phyloP scores from a whole-genome alignment of 805 yeast genomes.

The Candida awuae region DNA sequence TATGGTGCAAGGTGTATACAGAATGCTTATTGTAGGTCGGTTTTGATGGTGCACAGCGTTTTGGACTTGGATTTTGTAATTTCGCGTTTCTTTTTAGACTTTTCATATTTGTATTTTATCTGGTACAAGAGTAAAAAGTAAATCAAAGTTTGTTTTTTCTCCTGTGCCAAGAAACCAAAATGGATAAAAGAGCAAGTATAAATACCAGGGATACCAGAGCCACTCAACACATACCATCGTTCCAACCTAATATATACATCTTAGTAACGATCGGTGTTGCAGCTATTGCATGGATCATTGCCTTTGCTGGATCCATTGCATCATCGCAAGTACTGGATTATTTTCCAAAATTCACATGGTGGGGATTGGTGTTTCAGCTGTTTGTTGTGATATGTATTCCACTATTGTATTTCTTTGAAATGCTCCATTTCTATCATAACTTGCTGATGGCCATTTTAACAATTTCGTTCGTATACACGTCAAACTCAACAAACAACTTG shows the following conservation, averaged over 20 bases:
- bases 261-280: constrained; percentile 7
- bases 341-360: constrained; percentile 89
- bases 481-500: constrained; percentile 74
- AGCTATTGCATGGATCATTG: constrained; percentile 74
- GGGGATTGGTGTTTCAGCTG: constrained; percentile 85
- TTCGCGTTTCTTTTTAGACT: too few species aligned
- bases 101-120: too few species aligned
- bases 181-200: too few species aligned
- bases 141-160: too few species aligned
- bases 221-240: too few species aligned
- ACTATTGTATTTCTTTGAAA: constrained; percentile 48
- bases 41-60: too few species aligned
- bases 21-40: too few species aligned
- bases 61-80: too few species aligned
- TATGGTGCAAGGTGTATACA: too few species aligned
- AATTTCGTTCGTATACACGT: constrained; percentile 73
- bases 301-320: constrained; percentile 79
- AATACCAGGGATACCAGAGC: too few species aligned
- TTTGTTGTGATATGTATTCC: constrained; percentile 46
- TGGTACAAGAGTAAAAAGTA: too few species aligned
- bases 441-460: constrained; percentile 50
- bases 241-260: constrained; percentile 5
- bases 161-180: too few species aligned
- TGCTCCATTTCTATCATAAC: constrained; percentile 60
- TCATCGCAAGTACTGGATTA: constrained; percentile 30